These are phyloP conservation scores for Lepidium campestre DNA, from an alignment of 441 rosid genomes.

Conservation along the genomic window DNA sequence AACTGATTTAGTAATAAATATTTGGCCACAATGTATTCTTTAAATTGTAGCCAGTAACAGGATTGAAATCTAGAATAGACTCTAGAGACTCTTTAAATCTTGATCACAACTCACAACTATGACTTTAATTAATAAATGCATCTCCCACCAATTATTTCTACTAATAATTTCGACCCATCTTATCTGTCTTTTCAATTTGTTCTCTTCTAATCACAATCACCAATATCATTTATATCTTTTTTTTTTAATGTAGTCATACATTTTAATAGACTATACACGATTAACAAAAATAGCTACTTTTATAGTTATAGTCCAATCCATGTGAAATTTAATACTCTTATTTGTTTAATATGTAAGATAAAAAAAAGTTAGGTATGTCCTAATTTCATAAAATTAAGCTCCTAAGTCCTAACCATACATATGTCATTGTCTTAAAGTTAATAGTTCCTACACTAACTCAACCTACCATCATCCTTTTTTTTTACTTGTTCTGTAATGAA, in stretches of 20 bases:
- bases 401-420: conserved; percentile 16
- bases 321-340: background rate
- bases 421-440: conserved; percentile 11
- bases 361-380: conserved; percentile 21
- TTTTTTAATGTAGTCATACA: background rate
- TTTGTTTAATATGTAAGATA: conserved; percentile 1
- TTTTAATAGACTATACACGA: no score
- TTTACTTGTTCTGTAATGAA: conserved; percentile 17
- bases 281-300: no score
- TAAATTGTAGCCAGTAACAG: conserved; percentile 10
- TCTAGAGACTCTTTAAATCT: conserved; percentile 24
- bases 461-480: conserved; percentile 8
- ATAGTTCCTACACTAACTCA: conserved; percentile 23
- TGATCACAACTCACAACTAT: conserved; percentile 19
- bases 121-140: conserved; percentile 16
- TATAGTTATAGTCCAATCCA: background rate
- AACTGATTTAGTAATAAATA: background rate
- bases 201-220: background rate
- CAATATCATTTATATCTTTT: background rate
- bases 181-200: background rate
- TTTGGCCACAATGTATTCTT: background rate
- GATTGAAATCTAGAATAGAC: conserved; percentile 14
- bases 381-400: background rate
- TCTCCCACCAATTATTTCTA: conserved; percentile 1
- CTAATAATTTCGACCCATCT: background rate